phyloP scores from a whole-genome alignment of 78 protist species.

The Speleostelium caveatum region DNA sequence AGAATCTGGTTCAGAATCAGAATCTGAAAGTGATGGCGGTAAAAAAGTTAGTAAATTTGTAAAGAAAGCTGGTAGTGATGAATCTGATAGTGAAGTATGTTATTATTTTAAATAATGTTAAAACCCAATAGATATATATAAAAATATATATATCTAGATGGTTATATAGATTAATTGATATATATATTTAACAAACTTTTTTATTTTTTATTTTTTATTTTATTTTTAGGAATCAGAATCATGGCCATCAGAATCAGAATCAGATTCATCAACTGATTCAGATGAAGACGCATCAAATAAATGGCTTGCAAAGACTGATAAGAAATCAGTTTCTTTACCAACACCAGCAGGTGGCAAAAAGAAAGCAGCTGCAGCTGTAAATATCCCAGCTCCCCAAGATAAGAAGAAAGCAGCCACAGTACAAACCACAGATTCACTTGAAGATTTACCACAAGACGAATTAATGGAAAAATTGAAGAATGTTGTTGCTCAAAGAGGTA shows the following conservation, averaged over 20 bases:
- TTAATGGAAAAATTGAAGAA: slow-evolving; percentile 66
- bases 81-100: slow-evolving; percentile 21
- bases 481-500: slow-evolving; percentile 51
- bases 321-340: not conserved
- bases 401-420: not conserved
- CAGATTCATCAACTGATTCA: not conserved
- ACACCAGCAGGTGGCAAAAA: not conserved
- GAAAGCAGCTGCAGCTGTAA: not conserved
- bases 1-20: slow-evolving; percentile 1
- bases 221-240: slow-evolving; percentile 10
- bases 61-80: not conserved
- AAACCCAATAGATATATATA: not conserved
- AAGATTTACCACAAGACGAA: slow-evolving; percentile 49
- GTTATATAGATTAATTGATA: too few species aligned
- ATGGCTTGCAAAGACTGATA: slow-evolving; percentile 11
- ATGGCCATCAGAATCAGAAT: slow-evolving; percentile 38
- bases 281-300: slow-evolving; percentile 5
- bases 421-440: not conserved
- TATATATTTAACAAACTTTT: too few species aligned
- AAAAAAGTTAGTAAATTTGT: not conserved
- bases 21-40: slow-evolving; percentile 3
- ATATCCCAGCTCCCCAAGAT: not conserved
- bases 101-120: not conserved
- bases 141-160: too few species aligned
- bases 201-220: too few species aligned